Base-by-base conservation (phyloP, 768 basidiomycete species). In the Lepiota subincarnata region DNA sequence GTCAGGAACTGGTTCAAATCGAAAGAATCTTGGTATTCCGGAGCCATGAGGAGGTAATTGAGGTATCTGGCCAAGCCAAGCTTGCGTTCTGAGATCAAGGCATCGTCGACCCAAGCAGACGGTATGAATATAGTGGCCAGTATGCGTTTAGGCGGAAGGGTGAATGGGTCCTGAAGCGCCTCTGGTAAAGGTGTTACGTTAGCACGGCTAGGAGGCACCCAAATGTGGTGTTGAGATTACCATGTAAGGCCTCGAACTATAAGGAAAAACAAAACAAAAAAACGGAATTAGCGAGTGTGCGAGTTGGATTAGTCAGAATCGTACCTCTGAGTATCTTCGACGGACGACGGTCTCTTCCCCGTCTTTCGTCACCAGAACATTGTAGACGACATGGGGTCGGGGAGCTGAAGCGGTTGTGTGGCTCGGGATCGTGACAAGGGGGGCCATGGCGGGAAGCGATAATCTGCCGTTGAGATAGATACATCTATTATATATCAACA, bases 391-490 rank as follows among this genome's bases (percentile, higher is more conserved):
- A 56, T 80, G 78, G 7, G 78, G 75, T 16, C 71, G 67, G n/a
- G 78, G 78, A 10, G 55, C 57, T 1, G 77, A 80, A 6, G 76
- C 66, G 5, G 76, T 78, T 4, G 78, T 78, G 59, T 80, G 78
- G 7, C 65, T 60, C 39, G 62, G 65, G 60, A 76, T 73, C 12
- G 71, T 64, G 48, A 71, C 59, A 24, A 61, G 40, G 8, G 66
- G 57, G 42, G 61, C 47, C 67, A 67, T 66, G 52, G 28, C n/a
- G 40, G 39, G 31, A 11, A 28, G 13, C 26, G 24, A 47, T 8
- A 35, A 47, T 10, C 16, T 2, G 1, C 31, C 31, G 4, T 6
- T 16, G 35, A 47, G 28, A 19, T 10, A 10, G 34, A 16, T 34
- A 6, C 14, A 20, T 19, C 10, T 18, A 16, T 34, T 47, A 35